phyloP scores from a whole-genome alignment of 2,329 filamentous ascomycete genomes.

The Cladophialophora chaetospira region DNA sequence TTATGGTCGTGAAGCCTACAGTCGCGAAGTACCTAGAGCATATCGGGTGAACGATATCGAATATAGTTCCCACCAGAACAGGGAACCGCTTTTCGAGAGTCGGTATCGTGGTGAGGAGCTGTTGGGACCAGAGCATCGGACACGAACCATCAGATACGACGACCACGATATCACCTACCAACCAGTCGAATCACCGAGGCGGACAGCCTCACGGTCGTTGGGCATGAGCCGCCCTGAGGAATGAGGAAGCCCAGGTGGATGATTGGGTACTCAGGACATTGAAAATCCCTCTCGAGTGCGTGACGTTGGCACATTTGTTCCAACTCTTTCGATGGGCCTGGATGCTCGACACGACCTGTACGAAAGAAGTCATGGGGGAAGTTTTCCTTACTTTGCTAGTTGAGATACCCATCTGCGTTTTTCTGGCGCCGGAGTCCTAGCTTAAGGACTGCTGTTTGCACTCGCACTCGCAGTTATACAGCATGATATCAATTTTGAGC shows the following conservation, averaged over 20 bases:
- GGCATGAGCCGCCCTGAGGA: neutral
- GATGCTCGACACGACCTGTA: too few relatives aligned
- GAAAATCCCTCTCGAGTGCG: neutral
- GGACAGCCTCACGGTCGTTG: neutral
- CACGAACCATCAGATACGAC: conserved; percentile 1
- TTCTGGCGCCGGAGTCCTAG: too few relatives aligned
- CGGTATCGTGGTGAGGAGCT: neutral
- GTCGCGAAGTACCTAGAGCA: neutral
- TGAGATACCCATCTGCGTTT: too few relatives aligned
- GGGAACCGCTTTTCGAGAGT: neutral
- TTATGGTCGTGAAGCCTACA: neutral
- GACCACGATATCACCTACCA: conserved; percentile 13
- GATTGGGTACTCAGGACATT: neutral
- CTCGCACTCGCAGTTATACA: too few relatives aligned
- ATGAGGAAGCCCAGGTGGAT: neutral
- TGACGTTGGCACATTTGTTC: neutral
- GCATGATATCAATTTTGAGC: too few relatives aligned
- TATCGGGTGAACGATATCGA: neutral
- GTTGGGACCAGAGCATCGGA: neutral
- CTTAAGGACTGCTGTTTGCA: too few relatives aligned
- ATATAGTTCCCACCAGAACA: neutral
- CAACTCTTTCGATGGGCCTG: neutral
- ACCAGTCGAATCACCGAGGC: conserved; percentile 4
- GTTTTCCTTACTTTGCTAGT: too few relatives aligned
- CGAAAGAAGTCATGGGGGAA: too few relatives aligned